Base-by-base conservation (phyloP, 768 basidiomycete genomes). In the Tulasnella sp. region DNA sequence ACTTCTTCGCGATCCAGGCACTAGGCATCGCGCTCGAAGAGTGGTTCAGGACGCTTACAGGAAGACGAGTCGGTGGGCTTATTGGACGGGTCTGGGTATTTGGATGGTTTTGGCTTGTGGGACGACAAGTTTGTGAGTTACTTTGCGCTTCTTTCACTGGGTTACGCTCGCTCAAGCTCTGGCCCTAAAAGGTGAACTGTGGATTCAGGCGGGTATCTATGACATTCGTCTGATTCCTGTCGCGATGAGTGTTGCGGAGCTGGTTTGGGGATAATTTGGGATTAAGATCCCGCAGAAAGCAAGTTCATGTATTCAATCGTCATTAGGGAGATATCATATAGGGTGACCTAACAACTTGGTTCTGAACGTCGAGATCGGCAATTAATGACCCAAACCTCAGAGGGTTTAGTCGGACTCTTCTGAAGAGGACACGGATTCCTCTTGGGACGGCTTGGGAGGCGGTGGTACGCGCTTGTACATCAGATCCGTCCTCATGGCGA, bases 401-500 rank as follows among this genome's bases (percentile, higher is more conserved):
- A 19, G 15, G 42, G 6, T 45, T 45, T 45, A 45, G 42, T 45
- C 42, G 42, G 42, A 45, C 19, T 45, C 42, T 4, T 45, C 42
- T 45, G 42, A 45, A 2, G 42, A 45, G 42, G 42, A 45, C 42
- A 45, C 42, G 42, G 4, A 45, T 45, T 45, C 42, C 42, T 45
- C 19, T 19, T 45, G 7, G 14, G 42, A 45, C 3, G 1, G 11
- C 14, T 45, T 45, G 42, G 15, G 42, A 58, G 54, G n/a, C 22
- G 54, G 54, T 14, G n/a, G 22, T 14, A 58, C 54, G 54, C 54
- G 54, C 12, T 36, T 70, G 71, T 78, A 78, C 77, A 78, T 78
- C 22, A 78, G n/a, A 15, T 78, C 77, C 12, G 76, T 67, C 34
- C 77, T 64, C 34, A 78, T 72, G 67, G 38, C 72, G 31, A 78